phyloP scores from a whole-genome alignment of 768 basidiomycete genomes.

The Hirschioporus abietinus region DNA sequence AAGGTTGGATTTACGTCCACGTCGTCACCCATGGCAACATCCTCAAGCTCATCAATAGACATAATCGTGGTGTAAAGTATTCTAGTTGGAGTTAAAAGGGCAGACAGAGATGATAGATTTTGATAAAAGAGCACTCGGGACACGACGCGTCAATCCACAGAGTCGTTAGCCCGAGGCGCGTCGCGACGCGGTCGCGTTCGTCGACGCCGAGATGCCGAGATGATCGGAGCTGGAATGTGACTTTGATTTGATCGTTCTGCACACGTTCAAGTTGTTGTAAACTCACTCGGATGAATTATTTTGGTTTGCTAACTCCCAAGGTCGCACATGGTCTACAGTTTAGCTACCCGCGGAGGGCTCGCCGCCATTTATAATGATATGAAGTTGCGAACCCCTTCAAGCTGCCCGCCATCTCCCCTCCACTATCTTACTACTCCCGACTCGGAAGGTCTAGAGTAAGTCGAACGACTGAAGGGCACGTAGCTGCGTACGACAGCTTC shows the following conservation, averaged over 20 bases:
- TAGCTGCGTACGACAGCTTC: background rate
- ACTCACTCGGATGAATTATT: background rate
- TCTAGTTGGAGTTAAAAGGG: no score
- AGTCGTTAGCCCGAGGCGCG: no score
- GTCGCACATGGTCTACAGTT: background rate
- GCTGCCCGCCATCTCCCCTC: no score
- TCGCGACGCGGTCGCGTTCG: no score
- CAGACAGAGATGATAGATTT: background rate
- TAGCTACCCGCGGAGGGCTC: background rate
- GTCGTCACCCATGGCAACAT: conserved; percentile 47
- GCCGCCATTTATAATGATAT: background rate
- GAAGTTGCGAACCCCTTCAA: background rate
- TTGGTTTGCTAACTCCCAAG: background rate
- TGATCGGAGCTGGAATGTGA: background rate
- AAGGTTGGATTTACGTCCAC: conserved; percentile 27
- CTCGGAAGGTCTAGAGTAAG: no score
- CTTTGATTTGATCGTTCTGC: background rate
- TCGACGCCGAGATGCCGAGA: background rate
- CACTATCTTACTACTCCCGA: background rate
- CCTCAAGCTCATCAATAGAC: conserved; percentile 47
- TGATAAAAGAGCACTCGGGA: background rate
- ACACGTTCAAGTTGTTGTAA: background rate
- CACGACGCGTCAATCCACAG: no score
- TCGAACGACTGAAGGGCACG: no score
- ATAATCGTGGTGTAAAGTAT: conserved; percentile 28